Base-by-base conservation (phyloP, 2,329 filamentous ascomycete species). In the Aureobasidium vineae region DNA sequence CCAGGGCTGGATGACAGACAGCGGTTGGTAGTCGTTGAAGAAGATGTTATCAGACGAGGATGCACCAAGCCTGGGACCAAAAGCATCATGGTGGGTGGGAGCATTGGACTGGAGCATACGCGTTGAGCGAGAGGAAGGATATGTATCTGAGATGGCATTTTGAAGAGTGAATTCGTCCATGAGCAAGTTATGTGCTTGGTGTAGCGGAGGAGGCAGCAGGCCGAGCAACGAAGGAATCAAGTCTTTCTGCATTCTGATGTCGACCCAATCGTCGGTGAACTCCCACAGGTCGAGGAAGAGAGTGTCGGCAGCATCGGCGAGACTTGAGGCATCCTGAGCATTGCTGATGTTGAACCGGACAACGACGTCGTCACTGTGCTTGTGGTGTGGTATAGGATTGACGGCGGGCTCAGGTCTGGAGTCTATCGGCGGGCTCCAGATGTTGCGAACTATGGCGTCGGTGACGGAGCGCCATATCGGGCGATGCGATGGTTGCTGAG, bases 271-370 rank as follows among this genome's bases (percentile, higher is more conserved):
- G 21, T 87, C 82, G 6, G 88, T 90, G 71, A 90, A 92, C 26
- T 91, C 89, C 95, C 95, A 99, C 1, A 98, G 85, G 74, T 99
- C 95, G 49, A 98, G 82, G 72, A 95, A 89, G 28, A 97, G 84
- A 21, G 87, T 86, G 68, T 90, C 84, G 0, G 88, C 84, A 3
- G 91, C 92, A 66, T 90, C 85, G n/a, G 88, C 84, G 66, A 97
- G 80, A 1, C 88, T 88, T 40, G 80, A 78, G 67, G 90, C 88
- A 73, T 96, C 90, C 23, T 87, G 83, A 3, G 82, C 77, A 31
- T 85, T 87, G 68, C 84, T 88, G 65, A 97, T 80, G 73, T 90
- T 91, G 83, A 98, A 97, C 45, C 95, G 88, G 69, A 98, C 80
- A 19, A 99, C 92, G n/a, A 97, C 83, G 77, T 97, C 88, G 69